Evolutionary conservation across 2,329 filamentous ascomycete genomes (phyloP).

Genomic region (Cladophialophora psammophila): DNA sequence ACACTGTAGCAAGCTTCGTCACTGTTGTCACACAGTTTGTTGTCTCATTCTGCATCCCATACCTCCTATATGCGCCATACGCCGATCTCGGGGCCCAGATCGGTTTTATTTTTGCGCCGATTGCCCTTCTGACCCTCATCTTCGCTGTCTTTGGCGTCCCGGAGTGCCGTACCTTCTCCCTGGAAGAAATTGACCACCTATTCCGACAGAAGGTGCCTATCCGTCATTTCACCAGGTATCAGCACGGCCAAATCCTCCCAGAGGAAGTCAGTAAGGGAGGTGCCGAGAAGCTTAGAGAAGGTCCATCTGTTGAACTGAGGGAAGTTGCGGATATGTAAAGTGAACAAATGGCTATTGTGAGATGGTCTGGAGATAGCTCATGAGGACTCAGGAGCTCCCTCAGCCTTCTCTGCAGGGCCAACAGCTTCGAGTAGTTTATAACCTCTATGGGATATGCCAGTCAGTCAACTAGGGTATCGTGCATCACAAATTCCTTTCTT

Average conservation of each 20-base stretch:
- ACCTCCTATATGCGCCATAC: conserved; percentile 48
- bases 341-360: not conserved
- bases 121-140: conserved; percentile 36
- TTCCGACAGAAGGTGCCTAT: conserved; percentile 17
- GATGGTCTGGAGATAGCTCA: not conserved
- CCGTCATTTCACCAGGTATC: conserved; percentile 23
- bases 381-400: not conserved
- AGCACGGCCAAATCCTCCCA: conserved; percentile 30
- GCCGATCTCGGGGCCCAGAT: conserved; percentile 48
- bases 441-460: too few relatives aligned
- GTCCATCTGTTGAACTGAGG: conserved; percentile 19
- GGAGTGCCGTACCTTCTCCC: conserved; percentile 30
- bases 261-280: not conserved
- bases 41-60: conserved; percentile 50
- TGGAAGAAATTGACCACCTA: conserved; percentile 32
- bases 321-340: conserved; percentile 17
- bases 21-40: conserved; percentile 46
- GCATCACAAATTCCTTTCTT: too few relatives aligned
- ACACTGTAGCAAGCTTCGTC: conserved; percentile 42
- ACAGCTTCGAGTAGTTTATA: not conserved
- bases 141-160: conserved; percentile 33
- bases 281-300: conserved; percentile 17
- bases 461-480: too few relatives aligned
- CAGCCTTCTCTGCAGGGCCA: not conserved
- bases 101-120: conserved; percentile 48